Evolutionary conservation across 2,329 filamentous ascomycete genomes (phyloP), one percentile per base, ranked within the genome.

Genomic region (Talaromyces atroroseus): DNA sequence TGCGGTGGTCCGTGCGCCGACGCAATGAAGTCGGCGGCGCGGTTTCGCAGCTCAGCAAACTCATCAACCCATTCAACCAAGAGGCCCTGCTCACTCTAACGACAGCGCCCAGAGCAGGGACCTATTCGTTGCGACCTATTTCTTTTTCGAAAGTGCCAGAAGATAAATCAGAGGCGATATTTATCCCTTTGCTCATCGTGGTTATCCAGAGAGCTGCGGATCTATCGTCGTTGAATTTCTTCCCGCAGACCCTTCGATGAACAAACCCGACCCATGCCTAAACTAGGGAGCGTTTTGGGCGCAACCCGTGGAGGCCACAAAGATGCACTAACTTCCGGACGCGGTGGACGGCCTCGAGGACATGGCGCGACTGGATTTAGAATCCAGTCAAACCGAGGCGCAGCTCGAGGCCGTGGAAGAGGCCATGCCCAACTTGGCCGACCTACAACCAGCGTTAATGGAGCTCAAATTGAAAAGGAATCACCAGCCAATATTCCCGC

Each of bases 291-390:
- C 52, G 48, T 47, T 50, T 58, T 58, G 42, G 52, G 50, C 49
- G 58, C 51, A 52, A 57, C 52, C 58, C 53, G 42, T 26, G 48
- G 46, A 42, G 52, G 58, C 26, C 40, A 60, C n/a, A 57, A 54
- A 45, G 55, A 60, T 58, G 58, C 44, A 49, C 36, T 24, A 32
- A 47, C 45, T 50, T 14, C 52, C 10, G 58, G 58, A 34, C 55
- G 55, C 24, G 52, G 55, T 47, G 56, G 52, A 34, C 46, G 53
- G 12, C 38, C 34, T 18, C 54, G 52, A 6, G 50, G 51, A 49
- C 26, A 34, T 20, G 51, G 34, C 20, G 24, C 47, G 36, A 46
- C 21, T 32, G 48, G 47, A 29, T 34, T 34, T 20, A 49, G 48
- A 40, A 36, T 5, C 18, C 51, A 58, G 34, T 42, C 45, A 45